phyloP scores from a whole-genome alignment of 306 rosid genomes.

The Rosa rugosa region DNA sequence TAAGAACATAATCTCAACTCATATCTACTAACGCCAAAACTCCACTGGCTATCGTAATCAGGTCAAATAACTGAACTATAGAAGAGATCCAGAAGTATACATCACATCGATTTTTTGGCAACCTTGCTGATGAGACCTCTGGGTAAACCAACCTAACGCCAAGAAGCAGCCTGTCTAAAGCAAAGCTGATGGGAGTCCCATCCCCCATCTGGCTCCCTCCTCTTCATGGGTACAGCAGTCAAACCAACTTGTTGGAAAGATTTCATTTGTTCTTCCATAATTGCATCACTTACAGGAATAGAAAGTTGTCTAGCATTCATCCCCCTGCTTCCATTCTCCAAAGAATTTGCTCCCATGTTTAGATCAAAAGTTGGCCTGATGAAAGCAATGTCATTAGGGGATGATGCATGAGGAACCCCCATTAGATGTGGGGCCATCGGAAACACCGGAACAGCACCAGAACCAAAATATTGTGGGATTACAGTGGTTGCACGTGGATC shows the following conservation, averaged over 20 bases:
- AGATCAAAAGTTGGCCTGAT: conserved; percentile 17
- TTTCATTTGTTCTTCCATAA: conserved; percentile 25
- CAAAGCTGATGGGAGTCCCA: conserved; percentile 36
- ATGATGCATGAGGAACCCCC: conserved; percentile 23
- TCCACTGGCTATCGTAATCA: conserved; percentile 14
- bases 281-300: conserved; percentile 14
- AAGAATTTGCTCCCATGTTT: conserved; percentile 14
- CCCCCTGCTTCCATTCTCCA: conserved; percentile 28
- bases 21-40: conserved; percentile 17
- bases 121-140: neutral
- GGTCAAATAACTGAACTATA: conserved; percentile 24
- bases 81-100: conserved; percentile 10
- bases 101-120: neutral
- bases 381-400: conserved; percentile 10
- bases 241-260: conserved; percentile 23
- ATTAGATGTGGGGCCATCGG: conserved; percentile 11
- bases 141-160: conserved; percentile 18
- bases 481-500: conserved; percentile 26
- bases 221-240: conserved; percentile 24
- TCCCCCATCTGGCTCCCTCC: conserved; percentile 42
- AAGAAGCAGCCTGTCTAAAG: conserved; percentile 20
- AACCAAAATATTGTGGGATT: conserved; percentile 27
- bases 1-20: conserved; percentile 21
- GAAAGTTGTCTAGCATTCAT: conserved; percentile 15
- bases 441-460: conserved; percentile 25